Evolutionary conservation across 805 yeast genomes (phyloP).

Genomic region (Candida ovalis): DNA sequence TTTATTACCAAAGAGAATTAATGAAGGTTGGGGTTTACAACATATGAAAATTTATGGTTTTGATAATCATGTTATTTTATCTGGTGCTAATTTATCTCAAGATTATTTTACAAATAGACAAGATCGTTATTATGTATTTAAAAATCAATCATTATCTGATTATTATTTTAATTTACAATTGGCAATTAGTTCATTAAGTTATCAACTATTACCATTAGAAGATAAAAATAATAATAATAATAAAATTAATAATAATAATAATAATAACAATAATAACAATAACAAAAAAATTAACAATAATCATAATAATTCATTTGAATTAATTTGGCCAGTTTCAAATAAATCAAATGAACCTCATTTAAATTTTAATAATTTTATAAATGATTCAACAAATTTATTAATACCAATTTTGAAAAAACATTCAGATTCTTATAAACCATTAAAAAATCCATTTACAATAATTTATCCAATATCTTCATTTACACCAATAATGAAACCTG

Average conservation of each 20-base stretch:
- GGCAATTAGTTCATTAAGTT: constrained; percentile 67
- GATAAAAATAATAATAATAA: neutral
- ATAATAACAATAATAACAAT: no score
- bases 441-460: constrained; percentile 43
- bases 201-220: constrained; percentile 45
- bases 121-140: constrained; percentile 82
- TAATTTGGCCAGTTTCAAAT: constrained; percentile 74
- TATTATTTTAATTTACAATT: constrained; percentile 72
- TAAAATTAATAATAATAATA: no score
- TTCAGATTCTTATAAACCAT: constrained; percentile 9
- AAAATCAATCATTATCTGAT: constrained; percentile 52
- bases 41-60: constrained; percentile 97
- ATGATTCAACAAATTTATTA: constrained; percentile 53
- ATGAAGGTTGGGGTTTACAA: constrained; percentile 91
- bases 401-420: constrained; percentile 54
- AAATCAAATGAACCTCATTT: constrained; percentile 63
- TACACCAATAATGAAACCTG: constrained; percentile 68
- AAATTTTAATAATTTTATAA: constrained; percentile 47
- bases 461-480: constrained; percentile 92
- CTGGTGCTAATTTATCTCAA: constrained; percentile 87
- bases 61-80: constrained; percentile 81
- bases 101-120: constrained; percentile 96
- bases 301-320: constrained; percentile 40
- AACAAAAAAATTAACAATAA: constrained; percentile 28
- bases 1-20: constrained; percentile 75